These are phyloP conservation scores for Solanum medicagineum DNA, from an alignment of 257 asterid genomes.

Conservation along the genomic window DNA sequence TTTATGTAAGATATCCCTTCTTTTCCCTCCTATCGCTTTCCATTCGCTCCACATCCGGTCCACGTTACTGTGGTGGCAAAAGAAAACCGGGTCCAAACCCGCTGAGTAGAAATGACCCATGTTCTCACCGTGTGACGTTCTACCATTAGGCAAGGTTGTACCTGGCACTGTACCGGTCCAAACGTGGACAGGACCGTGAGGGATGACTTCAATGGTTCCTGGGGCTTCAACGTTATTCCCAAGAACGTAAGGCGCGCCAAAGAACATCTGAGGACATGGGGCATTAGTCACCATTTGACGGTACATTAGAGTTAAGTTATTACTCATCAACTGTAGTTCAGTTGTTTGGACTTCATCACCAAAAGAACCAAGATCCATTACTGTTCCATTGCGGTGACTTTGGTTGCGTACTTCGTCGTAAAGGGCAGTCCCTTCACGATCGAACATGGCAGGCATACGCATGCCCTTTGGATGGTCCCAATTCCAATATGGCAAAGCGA, in stretches of 20 bases:
- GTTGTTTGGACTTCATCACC: neutral
- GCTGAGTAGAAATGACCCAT: conserved; percentile 1
- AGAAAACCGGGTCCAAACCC: conserved; percentile 1
- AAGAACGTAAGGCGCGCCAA: neutral
- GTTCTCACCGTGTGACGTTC: neutral
- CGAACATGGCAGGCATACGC: conserved; percentile 1
- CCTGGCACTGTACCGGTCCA: neutral
- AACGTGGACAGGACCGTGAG: neutral
- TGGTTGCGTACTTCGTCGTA: conserved; percentile 4
- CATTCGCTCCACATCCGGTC: conserved; percentile 1
- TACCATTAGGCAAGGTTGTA: neutral
- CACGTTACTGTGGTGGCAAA: conserved; percentile 6
- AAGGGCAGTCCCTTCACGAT: neutral
- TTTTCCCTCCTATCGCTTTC: neutral
- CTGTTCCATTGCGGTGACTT: neutral
- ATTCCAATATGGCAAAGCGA: neutral
- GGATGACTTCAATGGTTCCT: neutral
- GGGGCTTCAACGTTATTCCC: neutral
- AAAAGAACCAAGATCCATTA: neutral
- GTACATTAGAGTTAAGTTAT: conserved; percentile 2
- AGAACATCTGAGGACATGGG: neutral
- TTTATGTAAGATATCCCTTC: conserved; percentile 13
- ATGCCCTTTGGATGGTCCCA: conserved; percentile 5
- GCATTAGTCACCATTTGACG: conserved; percentile 4
- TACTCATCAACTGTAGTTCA: neutral